These are phyloP conservation scores for Geotrichum candidum DNA, from an alignment of 1,139 yeast species.

Conservation along the genomic window DNA sequence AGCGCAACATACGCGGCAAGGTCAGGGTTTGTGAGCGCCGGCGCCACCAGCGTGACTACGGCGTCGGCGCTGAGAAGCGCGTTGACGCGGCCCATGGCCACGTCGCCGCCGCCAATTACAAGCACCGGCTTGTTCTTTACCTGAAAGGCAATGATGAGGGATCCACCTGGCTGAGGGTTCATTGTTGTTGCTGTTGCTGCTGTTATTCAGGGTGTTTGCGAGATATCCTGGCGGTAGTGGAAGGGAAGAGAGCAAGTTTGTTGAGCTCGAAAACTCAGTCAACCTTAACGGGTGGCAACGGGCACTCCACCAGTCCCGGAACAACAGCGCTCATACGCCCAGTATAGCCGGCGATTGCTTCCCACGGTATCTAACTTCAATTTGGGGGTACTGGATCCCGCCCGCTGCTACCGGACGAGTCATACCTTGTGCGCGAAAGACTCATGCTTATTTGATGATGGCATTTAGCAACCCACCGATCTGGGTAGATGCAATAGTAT, in stretches of 20 bases:
- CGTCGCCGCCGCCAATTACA: constrained; percentile 79
- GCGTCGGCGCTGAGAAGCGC: constrained; percentile 69
- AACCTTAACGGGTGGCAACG: too few species aligned
- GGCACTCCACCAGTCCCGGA: too few species aligned
- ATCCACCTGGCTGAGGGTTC: constrained; percentile 38
- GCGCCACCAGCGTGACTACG: constrained; percentile 60
- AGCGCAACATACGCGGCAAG: constrained; percentile 38
- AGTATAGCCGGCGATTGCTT: too few species aligned
- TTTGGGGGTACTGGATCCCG: too few species aligned
- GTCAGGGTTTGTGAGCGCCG: constrained; percentile 44
- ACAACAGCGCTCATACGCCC: too few species aligned
- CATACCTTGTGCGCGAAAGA: too few species aligned
- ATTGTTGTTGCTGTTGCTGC: constrained; percentile 11
- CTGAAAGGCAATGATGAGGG: constrained; percentile 69
- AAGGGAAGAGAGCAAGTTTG: not conserved
- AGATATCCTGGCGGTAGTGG: not conserved
- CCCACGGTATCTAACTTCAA: too few species aligned
- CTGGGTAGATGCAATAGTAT: too few species aligned
- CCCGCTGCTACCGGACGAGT: too few species aligned
- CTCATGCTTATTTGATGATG: too few species aligned
- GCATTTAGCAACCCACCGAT: too few species aligned
- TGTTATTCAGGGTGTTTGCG: not conserved
- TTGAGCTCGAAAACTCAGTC: too few species aligned
- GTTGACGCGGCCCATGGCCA: constrained; percentile 63
- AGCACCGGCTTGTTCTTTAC: constrained; percentile 58